Base-by-base conservation (phyloP, 768 basidiomycete genomes). In the Tricholoma sp. region DNA sequence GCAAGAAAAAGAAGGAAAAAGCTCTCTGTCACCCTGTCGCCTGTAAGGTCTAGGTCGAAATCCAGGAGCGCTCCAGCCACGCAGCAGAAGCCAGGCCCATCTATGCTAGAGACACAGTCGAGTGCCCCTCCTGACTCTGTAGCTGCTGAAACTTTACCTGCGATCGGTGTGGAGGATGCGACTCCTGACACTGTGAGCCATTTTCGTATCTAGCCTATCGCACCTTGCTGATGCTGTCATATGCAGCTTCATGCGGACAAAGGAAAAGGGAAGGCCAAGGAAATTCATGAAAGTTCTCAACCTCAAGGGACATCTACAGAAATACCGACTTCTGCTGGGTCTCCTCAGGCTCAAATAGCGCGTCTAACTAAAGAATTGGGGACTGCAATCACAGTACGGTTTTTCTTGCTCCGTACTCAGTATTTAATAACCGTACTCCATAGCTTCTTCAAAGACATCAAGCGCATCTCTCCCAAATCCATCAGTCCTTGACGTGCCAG, bases 401-500 rank as follows among this genome's bases (percentile, higher is more conserved):
- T 20, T 31, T 32, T 60, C 33, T 45, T 31, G 12, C 11, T 52
- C 24, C 39, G 29, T 13, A 55, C 39, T n/a, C 44, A 6, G 52
- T 20, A 44, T 28, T 34, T 56, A 36, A 56, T 44, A 45, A 50
- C 28, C 7, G 42, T 44, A 50, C 56, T 34, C 58, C 3, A 52
- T 41, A 84, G 82, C 68, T 82, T 55, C 70, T 88, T 39, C 62
- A 72, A 18, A 74, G 74, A 58, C 83, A 90, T 59, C 76, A 84
- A 70, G 62, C 71, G 8, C 71, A 83, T 20, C 61, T 88, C n/a
- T 66, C 67, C 3, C 74, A 82, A 55, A 61, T 89, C 42, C 81
- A 84, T 8, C 83, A 86, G 58, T 78, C 85, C 0, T 68, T 89
- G 24, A 87, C 82, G 11, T 92, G 90, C 58, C 87, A 91, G 67